Conservation (phyloP, 2,329 filamentous ascomycete species). For the Fusarium verrucosum region DNA sequence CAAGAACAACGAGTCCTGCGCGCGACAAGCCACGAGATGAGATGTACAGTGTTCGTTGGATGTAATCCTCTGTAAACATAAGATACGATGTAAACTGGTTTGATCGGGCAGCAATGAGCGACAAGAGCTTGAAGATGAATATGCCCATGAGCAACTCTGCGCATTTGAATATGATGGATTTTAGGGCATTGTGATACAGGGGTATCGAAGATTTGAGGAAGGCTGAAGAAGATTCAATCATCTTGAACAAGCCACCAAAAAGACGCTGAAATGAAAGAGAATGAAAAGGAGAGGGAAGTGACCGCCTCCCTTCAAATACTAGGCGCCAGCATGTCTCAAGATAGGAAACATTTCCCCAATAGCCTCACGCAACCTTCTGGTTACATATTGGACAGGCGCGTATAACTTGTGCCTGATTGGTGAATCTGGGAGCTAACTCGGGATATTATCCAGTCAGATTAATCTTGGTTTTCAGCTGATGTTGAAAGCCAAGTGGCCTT, state of each 20-base stretch:
- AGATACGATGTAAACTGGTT: conserved; percentile 35
- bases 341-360: no score
- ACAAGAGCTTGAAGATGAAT: conserved; percentile 32
- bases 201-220: conserved; percentile 31
- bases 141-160: conserved; percentile 31
- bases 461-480: background rate
- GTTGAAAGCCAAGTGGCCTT: background rate
- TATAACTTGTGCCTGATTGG: background rate
- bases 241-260: background rate
- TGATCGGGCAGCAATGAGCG: conserved; percentile 21
- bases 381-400: no score
- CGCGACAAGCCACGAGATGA: conserved; percentile 22
- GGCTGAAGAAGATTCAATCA: conserved; percentile 9
- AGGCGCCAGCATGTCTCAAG: no score
- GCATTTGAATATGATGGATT: conserved; percentile 30
- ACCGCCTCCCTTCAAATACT: no score
- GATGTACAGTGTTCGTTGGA: conserved; percentile 20
- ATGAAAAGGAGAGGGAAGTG: background rate
- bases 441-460: no score
- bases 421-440: no score
- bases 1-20: conserved; percentile 13
- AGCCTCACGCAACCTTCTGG: no score
- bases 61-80: conserved; percentile 35
- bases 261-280: no score
- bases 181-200: conserved; percentile 33